These are phyloP conservation scores for Tulasnella sp. DNA, from an alignment of 768 basidiomycete species.

Conservation along the genomic window DNA sequence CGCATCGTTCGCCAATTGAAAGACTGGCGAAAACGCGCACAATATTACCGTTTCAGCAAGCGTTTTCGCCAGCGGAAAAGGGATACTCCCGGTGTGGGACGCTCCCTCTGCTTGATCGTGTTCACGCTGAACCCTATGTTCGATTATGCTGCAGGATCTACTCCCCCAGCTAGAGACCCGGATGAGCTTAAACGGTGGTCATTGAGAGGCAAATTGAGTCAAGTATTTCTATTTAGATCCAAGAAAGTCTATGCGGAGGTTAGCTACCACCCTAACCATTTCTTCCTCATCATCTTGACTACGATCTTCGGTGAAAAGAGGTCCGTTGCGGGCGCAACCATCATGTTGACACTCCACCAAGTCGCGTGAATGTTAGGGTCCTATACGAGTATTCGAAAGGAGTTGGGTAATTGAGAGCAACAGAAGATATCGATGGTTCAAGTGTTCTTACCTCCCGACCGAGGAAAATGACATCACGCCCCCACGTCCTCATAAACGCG, in stretches of 20 bases:
- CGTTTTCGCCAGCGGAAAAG: no score
- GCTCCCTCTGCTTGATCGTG: neutral
- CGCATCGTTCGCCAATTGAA: no score
- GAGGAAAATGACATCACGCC: neutral
- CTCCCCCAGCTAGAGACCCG: no score
- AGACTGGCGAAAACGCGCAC: no score
- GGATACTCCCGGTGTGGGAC: no score
- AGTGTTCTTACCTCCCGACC: neutral
- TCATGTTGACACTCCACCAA: neutral
- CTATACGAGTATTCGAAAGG: neutral
- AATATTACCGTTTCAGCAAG: no score
- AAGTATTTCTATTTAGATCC: no score
- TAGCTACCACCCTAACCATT: neutral
- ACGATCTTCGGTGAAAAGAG: constrained; percentile 3
- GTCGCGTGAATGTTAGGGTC: neutral
- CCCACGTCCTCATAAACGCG: neutral
- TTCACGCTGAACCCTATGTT: neutral
- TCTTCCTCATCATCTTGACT: neutral
- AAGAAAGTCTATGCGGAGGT: no score
- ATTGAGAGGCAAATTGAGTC: no score
- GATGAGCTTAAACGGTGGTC: no score
- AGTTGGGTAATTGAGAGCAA: neutral
- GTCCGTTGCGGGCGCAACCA: constrained; percentile 8
- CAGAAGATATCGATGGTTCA: neutral
- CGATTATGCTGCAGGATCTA: no score